phyloP scores from a whole-genome alignment of 1,284 basidiomycete species.

The Macrocystidia cucumis region DNA sequence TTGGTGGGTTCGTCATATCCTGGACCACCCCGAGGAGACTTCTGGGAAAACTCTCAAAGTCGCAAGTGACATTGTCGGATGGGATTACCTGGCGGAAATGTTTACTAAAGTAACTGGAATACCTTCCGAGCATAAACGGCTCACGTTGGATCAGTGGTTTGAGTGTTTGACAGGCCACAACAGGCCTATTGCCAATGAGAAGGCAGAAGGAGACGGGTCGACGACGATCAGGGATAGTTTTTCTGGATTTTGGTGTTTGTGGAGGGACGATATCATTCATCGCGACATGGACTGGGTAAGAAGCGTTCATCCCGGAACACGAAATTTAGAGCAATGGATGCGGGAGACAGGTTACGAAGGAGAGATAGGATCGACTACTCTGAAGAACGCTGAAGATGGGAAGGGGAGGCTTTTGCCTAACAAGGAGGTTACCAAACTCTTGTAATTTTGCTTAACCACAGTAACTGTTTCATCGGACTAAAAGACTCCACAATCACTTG shows the following conservation, averaged over 20 bases:
- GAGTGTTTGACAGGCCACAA: conserved; percentile 23
- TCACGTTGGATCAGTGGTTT: conserved; percentile 34
- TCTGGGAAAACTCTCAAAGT: conserved; percentile 32
- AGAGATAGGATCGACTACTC: conserved; percentile 13
- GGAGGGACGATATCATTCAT: conserved; percentile 32
- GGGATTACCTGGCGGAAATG: conserved; percentile 31
- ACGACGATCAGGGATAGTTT: conserved; percentile 32
- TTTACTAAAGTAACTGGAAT: conserved; percentile 38
- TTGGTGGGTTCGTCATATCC: conserved; percentile 38
- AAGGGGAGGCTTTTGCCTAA: conserved; percentile 18
- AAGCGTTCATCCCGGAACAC: conserved; percentile 24
- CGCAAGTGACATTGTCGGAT: conserved; percentile 34
- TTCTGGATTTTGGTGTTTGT: conserved; percentile 30
- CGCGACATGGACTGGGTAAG: conserved; percentile 35
- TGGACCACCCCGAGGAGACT: conserved; percentile 31
- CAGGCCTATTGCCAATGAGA: conserved; percentile 24
- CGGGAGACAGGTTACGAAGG: conserved; percentile 16
- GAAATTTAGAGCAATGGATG: conserved; percentile 19
- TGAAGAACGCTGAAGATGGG: conserved; percentile 22
- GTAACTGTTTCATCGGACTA: too few relatives aligned
- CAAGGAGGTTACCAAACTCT: conserved; percentile 4
- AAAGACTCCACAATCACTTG: too few relatives aligned
- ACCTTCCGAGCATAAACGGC: conserved; percentile 27
- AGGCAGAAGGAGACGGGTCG: conserved; percentile 19
- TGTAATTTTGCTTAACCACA: too few relatives aligned